Evolutionary conservation across 257 asterid species (phyloP).

Genomic region (Solanum ossicruentum): DNA sequence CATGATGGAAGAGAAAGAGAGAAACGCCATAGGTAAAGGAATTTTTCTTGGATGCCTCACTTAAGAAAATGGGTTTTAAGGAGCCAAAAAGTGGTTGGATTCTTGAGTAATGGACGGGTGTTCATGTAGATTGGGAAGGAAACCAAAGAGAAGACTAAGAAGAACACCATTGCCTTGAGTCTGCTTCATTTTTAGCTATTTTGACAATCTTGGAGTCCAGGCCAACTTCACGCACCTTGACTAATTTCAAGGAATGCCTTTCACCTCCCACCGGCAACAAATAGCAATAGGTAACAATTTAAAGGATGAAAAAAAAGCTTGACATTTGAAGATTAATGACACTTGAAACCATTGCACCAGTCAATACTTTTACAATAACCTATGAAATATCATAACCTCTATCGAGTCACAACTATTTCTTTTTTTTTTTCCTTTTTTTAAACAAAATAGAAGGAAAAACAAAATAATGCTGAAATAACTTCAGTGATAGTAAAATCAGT

Average conservation of each 20-base stretch:
- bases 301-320: background rate
- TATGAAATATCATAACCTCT: background rate
- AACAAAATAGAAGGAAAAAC: background rate
- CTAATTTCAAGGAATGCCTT: background rate
- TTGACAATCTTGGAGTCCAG: background rate
- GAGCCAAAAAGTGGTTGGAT: background rate
- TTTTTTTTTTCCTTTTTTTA: background rate
- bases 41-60: background rate
- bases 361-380: background rate
- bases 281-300: background rate
- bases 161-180: background rate
- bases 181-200: background rate
- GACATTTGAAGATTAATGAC: background rate
- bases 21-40: background rate
- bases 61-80: background rate
- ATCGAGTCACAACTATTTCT: background rate
- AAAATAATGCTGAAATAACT: background rate
- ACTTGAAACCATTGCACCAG: background rate
- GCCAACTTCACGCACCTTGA: background rate
- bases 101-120: background rate
- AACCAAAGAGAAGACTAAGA: background rate
- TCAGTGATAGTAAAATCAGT: background rate
- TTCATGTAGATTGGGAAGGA: background rate
- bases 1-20: background rate
- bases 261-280: background rate